Evolutionary conservation across 768 basidiomycete species (phyloP).

Genomic region (Mycena albidolilacea): DNA sequence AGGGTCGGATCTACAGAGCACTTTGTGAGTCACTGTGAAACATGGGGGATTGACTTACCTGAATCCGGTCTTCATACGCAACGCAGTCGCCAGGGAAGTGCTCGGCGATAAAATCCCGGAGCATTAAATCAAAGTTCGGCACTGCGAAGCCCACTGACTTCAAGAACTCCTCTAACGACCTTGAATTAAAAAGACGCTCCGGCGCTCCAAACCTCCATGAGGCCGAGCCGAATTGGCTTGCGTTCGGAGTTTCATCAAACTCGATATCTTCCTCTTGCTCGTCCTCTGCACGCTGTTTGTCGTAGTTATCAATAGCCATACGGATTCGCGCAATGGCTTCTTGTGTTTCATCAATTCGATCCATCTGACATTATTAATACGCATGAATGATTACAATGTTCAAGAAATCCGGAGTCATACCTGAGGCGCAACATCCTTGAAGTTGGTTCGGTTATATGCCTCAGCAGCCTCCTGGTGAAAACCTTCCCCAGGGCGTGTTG

Average conservation of each 20-base stretch:
- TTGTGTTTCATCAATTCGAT: constrained; percentile 46
- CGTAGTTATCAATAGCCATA: constrained; percentile 44
- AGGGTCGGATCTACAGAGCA: not conserved
- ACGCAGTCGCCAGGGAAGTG: constrained; percentile 5
- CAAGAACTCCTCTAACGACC: constrained; percentile 4
- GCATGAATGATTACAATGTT: constrained; percentile 4
- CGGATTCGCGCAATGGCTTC: constrained; percentile 48
- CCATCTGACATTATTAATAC: constrained; percentile 28
- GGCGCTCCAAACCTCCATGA: constrained; percentile 24
- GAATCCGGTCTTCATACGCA: constrained; percentile 7
- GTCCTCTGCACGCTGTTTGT: constrained; percentile 26
- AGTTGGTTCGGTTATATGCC: constrained; percentile 48
- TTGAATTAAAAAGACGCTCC: not conserved
- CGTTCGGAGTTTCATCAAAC: constrained; percentile 1
- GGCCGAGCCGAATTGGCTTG: not conserved
- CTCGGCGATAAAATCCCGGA: constrained; percentile 23
- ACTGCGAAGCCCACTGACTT: not conserved
- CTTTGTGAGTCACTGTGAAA: not conserved
- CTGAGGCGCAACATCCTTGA: constrained; percentile 47
- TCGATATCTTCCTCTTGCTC: not conserved
- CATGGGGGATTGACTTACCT: not conserved
- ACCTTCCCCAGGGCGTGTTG: constrained; percentile 48
- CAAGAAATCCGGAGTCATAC: constrained; percentile 33
- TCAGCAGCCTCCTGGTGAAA: constrained; percentile 49
- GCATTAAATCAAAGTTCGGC: constrained; percentile 18